Evolutionary conservation across 306 rosid species (phyloP).

Genomic region (Canavalia gladiata): DNA sequence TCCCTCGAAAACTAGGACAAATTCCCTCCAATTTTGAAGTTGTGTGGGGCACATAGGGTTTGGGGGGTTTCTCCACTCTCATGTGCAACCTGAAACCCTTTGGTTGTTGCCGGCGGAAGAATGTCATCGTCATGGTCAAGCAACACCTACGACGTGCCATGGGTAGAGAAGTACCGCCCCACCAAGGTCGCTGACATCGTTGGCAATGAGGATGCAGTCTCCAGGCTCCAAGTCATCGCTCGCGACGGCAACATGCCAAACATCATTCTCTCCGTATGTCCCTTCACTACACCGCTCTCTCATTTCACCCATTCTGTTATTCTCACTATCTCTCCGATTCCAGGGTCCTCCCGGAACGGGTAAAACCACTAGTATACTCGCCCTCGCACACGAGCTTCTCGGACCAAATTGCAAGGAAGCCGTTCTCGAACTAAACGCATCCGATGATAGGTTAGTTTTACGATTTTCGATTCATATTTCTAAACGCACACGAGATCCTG

Average conservation of each 20-base stretch:
- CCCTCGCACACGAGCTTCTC: slow-evolving; percentile 90
- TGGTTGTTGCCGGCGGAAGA: neutral
- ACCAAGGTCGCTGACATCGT: slow-evolving; percentile 81
- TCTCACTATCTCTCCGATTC: neutral
- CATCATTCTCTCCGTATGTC: slow-evolving; percentile 71
- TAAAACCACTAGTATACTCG: slow-evolving; percentile 92
- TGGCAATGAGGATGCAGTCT: slow-evolving; percentile 91
- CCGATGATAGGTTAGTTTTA: slow-evolving; percentile 75
- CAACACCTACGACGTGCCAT: slow-evolving; percentile 75
- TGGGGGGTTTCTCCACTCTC: neutral
- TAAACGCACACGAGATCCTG: neutral
- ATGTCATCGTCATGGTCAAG: slow-evolving; percentile 75
- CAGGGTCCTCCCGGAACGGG: slow-evolving; percentile 99
- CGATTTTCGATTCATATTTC: neutral
- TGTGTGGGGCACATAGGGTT: slow-evolving; percentile 17
- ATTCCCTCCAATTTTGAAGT: slow-evolving; percentile 31
- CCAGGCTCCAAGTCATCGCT: slow-evolving; percentile 90
- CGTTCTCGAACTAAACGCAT: slow-evolving; percentile 92
- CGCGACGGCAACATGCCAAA: slow-evolving; percentile 99
- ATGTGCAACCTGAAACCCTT: neutral
- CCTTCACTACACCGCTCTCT: neutral
- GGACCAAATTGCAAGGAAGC: slow-evolving; percentile 90
- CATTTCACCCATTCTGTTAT: neutral
- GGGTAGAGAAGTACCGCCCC: slow-evolving; percentile 99
- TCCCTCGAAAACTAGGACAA: neutral